Evolutionary conservation across 306 rosid species (phyloP), one percentile per base, ranked within the genome.

Genomic region (Lathyrus oleraceus): DNA sequence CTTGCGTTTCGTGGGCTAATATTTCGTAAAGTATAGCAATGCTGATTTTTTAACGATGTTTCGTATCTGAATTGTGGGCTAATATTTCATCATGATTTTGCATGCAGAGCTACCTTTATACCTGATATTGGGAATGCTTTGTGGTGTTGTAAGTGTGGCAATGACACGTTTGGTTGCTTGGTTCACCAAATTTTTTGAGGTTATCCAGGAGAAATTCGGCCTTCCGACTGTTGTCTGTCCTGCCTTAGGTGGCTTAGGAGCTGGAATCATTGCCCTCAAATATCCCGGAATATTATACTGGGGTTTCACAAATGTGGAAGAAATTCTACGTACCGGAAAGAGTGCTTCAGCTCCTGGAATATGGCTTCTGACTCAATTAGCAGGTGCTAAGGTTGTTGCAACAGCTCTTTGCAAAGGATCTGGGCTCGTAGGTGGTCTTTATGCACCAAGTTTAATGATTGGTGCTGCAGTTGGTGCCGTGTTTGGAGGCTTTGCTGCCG

Each of bases 381-480:
- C 84, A 52, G 86, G 73, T 54, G 96, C 99, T 69, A 94, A 94
- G 87, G 99, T 94, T 76, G 76, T 85, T 45, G 99, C 99, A 15
- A 94, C 99, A 23, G 92, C 99, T 51, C 89, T 94, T 67, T 94
- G 99, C 85, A 94, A 94, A 89, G 99, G 99, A 27, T 94, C 99
- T 67, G 96, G 97, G 71, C 92, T 94, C 13, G 99, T 94, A 6
- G 99, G 99, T 47, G 99, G 99, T 67, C 89, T 94, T 54, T 94
- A 94, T 76, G 99, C 99, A n/a, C 99, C 99, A 15, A 94, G 99
- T 87, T 87, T 94, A 85, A 94, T 94, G 99, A 91, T 94, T 52
- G 99, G 99, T 67, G 94, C 99, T 66, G 99, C 99, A 12, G 92
- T 91, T 75, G 99, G 99, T 80, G 99, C 99, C 71, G 96, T 94